Percentiles rank a stretch among this genome's conserved stretches.
phyloP scores from a whole-genome alignment of 139 green algal species.

The Coccomyxa sp. region DNA sequence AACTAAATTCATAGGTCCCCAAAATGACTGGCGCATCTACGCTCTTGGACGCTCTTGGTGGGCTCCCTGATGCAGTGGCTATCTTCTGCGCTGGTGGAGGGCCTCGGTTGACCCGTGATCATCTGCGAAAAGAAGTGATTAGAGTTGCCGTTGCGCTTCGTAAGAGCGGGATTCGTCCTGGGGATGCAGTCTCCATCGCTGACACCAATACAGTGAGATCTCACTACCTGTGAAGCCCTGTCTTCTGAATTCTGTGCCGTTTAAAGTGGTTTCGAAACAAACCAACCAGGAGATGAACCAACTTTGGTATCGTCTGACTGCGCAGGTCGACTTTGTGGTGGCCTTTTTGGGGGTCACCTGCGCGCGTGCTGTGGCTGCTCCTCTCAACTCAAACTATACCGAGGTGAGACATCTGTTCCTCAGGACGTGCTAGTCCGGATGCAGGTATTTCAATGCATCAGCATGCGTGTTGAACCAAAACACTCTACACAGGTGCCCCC shows the following conservation, averaged over 20 bases:
- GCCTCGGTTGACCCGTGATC: slow-evolving; percentile 11
- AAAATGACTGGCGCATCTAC: neutral
- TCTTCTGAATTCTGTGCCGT: neutral
- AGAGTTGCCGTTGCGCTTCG: slow-evolving; percentile 26
- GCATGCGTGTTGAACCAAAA: neutral
- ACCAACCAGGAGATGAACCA: neutral
- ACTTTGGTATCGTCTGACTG: too few species aligned
- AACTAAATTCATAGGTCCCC: neutral
- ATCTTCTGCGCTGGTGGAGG: slow-evolving; percentile 26
- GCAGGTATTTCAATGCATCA: neutral
- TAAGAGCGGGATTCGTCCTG: slow-evolving; percentile 41
- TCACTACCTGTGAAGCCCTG: too few species aligned
- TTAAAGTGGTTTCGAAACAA: neutral
- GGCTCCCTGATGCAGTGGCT: slow-evolving; percentile 2
- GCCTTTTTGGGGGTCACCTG: slow-evolving; percentile 60
- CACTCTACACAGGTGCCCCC: neutral
- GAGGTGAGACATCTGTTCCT: slow-evolving; percentile 5
- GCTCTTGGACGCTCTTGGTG: too few species aligned
- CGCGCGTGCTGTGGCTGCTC: slow-evolving; percentile 54
- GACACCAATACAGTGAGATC: slow-evolving; percentile 57
- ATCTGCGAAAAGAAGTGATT: slow-evolving; percentile 15
- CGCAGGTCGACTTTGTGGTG: slow-evolving; percentile 64
- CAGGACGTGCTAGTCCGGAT: neutral
- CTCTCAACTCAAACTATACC: slow-evolving; percentile 66
- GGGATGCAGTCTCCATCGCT: slow-evolving; percentile 52